These are phyloP conservation scores for Litsea cubeba DNA, from an alignment of 164 flowering plant genomes.

Conservation along the genomic window DNA sequence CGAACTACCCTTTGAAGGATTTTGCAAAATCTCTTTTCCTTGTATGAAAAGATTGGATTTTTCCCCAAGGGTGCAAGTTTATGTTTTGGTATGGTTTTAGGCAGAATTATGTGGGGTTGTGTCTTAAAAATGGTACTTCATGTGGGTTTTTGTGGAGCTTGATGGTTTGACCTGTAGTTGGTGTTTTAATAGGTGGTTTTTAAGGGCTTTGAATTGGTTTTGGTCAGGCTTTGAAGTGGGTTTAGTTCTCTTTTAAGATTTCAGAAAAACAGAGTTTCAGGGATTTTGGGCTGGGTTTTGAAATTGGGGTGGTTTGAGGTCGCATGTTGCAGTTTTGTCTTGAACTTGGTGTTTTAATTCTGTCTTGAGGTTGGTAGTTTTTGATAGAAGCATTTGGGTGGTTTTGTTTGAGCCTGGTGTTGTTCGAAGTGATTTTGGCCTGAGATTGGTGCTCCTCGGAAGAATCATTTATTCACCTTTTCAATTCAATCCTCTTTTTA, in stretches of 20 bases:
- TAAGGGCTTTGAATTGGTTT: slow-evolving; percentile 3
- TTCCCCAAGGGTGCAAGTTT: not conserved
- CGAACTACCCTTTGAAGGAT: not conserved
- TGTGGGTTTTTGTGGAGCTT: not conserved
- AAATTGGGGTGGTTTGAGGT: slow-evolving; percentile 5
- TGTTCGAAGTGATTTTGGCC: not conserved
- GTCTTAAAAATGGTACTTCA: not conserved
- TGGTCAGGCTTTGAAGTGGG: not conserved
- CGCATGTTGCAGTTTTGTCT: not conserved
- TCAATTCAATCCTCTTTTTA: not conserved
- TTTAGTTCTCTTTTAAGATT: not conserved
- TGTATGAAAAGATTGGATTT: not conserved
- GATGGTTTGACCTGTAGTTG: not conserved
- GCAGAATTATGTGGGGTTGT: not conserved
- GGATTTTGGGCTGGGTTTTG: slow-evolving; percentile 8
- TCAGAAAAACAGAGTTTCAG: not conserved
- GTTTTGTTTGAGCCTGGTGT: not conserved
- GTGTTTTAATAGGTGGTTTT: not conserved
- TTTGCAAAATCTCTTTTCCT: not conserved
- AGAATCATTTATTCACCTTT: not conserved
- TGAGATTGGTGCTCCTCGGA: not conserved
- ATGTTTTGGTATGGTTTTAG: not conserved
- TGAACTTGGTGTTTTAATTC: not conserved
- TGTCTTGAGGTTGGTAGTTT: not conserved
- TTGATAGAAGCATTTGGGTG: slow-evolving; percentile 1